phyloP scores from a whole-genome alignment of 208 protist species.

The Acanthamoeba sp. region DNA sequence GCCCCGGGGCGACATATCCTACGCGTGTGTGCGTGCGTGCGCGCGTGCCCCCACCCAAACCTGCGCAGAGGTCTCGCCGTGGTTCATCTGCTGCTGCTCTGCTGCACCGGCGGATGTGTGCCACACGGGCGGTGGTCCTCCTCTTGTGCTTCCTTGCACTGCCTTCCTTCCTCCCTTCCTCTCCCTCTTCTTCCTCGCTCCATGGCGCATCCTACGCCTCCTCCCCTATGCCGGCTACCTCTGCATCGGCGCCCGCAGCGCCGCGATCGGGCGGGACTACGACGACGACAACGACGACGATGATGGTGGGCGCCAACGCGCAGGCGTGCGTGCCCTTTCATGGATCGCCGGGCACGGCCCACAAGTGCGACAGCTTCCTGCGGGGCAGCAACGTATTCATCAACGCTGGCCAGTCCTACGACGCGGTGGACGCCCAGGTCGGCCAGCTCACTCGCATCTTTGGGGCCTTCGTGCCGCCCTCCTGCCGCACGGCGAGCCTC shows the following conservation, averaged over 20 bases:
- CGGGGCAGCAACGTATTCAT: background rate
- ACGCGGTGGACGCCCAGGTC: background rate
- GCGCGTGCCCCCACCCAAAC: too few species aligned
- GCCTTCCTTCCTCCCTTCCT: background rate
- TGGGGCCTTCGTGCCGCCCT: conserved; percentile 27
- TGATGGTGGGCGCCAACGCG: background rate
- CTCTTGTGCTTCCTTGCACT: background rate
- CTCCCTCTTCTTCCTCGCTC: too few species aligned
- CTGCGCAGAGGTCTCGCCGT: too few species aligned
- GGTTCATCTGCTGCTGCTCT: too few species aligned
- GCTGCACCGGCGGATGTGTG: too few species aligned
- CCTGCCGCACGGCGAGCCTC: background rate
- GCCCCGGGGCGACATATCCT: too few species aligned
- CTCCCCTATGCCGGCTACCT: too few species aligned
- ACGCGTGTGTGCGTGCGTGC: too few species aligned
- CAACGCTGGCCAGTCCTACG: background rate
- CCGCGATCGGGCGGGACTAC: too few species aligned
- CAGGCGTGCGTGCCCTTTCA: background rate
- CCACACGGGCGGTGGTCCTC: background rate
- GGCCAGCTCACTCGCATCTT: background rate
- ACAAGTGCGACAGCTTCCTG: conserved; percentile 9
- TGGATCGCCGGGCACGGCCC: background rate
- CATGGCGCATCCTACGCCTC: too few species aligned
- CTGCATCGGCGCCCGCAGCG: too few species aligned
- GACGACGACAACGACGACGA: background rate